These are phyloP conservation scores for Echria macrotheca DNA, from an alignment of 495 filamentous ascomycete species.

Conservation along the genomic window DNA sequence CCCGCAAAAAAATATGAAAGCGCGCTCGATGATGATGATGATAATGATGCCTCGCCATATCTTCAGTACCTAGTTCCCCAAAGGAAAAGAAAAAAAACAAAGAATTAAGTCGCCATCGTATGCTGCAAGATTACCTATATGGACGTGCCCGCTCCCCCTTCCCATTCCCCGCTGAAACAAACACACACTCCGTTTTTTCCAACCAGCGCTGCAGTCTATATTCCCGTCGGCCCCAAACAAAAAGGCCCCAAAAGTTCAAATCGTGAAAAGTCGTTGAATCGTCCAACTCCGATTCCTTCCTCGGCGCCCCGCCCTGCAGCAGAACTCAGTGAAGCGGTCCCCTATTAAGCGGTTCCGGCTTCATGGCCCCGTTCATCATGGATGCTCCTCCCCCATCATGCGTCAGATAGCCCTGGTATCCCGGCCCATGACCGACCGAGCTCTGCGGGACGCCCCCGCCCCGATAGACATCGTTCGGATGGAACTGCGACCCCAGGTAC, in stretches of 20 bases:
- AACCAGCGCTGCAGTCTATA: conserved; percentile 1
- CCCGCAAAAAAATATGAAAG: too few relatives aligned
- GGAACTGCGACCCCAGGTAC: conserved; percentile 23
- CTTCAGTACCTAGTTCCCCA: too few relatives aligned
- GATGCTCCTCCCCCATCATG: conserved; percentile 9
- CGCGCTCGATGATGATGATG: too few relatives aligned
- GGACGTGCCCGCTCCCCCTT: too few relatives aligned
- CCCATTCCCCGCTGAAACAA: too few relatives aligned
- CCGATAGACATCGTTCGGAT: conserved; percentile 20
- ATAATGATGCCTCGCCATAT: too few relatives aligned
- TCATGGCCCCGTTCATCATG: conserved; percentile 3
- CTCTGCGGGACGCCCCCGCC: conserved; percentile 10
- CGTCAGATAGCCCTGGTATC: conserved; percentile 5
- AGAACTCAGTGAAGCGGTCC: conserved; percentile 8
- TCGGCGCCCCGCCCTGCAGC: too few relatives aligned
- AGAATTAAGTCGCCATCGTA: too few relatives aligned
- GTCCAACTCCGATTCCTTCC: not conserved
- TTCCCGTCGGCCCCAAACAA: not conserved
- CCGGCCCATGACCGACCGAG: conserved; percentile 8
- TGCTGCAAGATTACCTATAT: too few relatives aligned
- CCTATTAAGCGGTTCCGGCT: conserved; percentile 11
- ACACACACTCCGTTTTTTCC: not conserved
- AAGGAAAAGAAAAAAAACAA: too few relatives aligned
- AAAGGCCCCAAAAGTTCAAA: not conserved
- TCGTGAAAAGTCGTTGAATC: not conserved